Percentiles rank a stretch among this genome's conserved stretches.
These are phyloP conservation scores for Didymella keratinophila DNA, from an alignment of 2,329 filamentous ascomycete species.

Conservation along the genomic window DNA sequence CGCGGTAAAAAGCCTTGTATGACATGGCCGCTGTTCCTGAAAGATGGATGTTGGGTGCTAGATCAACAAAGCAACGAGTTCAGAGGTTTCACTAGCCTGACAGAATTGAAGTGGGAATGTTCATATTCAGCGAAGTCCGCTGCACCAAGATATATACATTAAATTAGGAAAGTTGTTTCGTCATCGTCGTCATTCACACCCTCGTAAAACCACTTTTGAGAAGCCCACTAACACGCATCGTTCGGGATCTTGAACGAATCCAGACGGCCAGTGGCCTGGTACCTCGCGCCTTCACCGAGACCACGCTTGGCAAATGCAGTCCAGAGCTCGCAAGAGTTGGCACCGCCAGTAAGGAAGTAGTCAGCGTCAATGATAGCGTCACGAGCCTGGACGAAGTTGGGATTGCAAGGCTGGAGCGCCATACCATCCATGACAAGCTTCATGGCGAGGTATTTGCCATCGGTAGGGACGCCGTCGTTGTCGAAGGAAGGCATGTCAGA, in stretches of 20 bases:
- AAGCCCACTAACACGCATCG: constrained; percentile 22
- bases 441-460: constrained; percentile 62
- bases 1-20: too few species aligned
- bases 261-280: constrained; percentile 28
- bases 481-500: constrained; percentile 53
- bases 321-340: constrained; percentile 63
- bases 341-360: constrained; percentile 59
- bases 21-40: too few species aligned
- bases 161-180: constrained; percentile 10
- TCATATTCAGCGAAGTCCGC: not conserved
- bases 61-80: too few species aligned
- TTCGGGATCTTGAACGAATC: constrained; percentile 37
- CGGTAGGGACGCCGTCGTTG: constrained; percentile 58
- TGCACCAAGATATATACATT: constrained; percentile 15
- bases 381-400: constrained; percentile 62
- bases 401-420: constrained; percentile 65
- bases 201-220: too few species aligned
- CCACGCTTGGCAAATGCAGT: constrained; percentile 65
- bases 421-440: constrained; percentile 63
- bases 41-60: too few species aligned
- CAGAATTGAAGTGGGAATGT: too few species aligned
- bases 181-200: not conserved
- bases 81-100: too few species aligned
- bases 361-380: constrained; percentile 66
- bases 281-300: constrained; percentile 52